Evolutionary conservation across 2,329 filamentous ascomycete genomes (phyloP), one percentile per base, ranked within the genome.

Genomic region (Orbilia brochopaga): DNA sequence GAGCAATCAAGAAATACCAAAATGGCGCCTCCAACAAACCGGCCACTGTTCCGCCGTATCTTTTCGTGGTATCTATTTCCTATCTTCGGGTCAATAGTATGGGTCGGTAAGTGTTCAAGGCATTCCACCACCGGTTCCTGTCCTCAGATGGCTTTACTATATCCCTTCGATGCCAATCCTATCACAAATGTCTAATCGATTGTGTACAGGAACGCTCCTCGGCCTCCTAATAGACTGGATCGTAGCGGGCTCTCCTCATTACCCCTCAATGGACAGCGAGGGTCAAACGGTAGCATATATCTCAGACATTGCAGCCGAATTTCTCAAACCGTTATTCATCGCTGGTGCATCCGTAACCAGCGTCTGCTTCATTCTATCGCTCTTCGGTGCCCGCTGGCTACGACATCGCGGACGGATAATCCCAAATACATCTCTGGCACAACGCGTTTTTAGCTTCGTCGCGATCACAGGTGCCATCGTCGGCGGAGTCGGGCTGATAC

Each of bases 341-440:
- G 83, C 87, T 35, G 88, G 90, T 76, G 87, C 85, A 76, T 81
- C 83, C 60, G 81, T 91, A 37, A 92, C 90, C 3, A 89, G 91
- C 21, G 82, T 95, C 54, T 88, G 90, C 73, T 88, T 99, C 77
- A 90, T 96, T 80, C 80, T 91, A 7, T 86, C 89, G 24, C 94
- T 99, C 78, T 79, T 90, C 59, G 82, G 89, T 13, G 93, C 97
- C 81, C 87, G 92, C 73, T 94, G 88, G 86, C 84, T 97, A 57
- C 88, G 93, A 51, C 92, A 97, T 80, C 83, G 82, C 21, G 90
- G 91, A 7, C 88, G 91, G 13, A 84, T 97, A 27, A 86, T 88
- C 1, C 88, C 86, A 74, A 96, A 97, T 80, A 79, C 74, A 77
- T 80, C 23, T 40, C 72, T 19, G 75, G 78, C 21, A 78, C 83